Conservation (phyloP, 1,139 yeast genomes). For the Yamadazyma songkhlaensis region DNA sequence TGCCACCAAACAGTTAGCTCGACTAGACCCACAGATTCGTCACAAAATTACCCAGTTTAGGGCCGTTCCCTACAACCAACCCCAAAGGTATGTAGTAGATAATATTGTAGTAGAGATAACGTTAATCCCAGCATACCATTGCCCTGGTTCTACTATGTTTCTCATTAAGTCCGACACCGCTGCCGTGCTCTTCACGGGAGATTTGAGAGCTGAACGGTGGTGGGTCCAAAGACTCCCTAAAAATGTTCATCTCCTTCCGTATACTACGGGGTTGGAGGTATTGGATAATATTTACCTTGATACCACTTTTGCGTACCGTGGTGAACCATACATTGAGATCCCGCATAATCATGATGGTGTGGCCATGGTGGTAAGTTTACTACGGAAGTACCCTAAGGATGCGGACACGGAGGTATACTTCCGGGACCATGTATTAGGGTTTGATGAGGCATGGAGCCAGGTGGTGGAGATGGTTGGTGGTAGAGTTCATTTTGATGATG, state of each 20-base stretch:
- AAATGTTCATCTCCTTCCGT: constrained; percentile 45
- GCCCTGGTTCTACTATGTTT: constrained; percentile 63
- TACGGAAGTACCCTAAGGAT: constrained; percentile 42
- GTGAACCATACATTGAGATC: constrained; percentile 47
- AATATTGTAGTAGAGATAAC: constrained; percentile 19
- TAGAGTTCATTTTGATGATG: constrained; percentile 18
- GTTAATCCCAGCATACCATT: constrained; percentile 49
- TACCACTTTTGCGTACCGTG: constrained; percentile 52
- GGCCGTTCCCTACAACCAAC: constrained; percentile 19
- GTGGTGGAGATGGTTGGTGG: constrained; percentile 31
- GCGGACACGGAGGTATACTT: constrained; percentile 43
- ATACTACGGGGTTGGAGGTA: constrained; percentile 27
- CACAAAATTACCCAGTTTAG: constrained; percentile 11
- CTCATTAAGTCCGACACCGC: constrained; percentile 35
- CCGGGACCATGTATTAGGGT: constrained; percentile 46
- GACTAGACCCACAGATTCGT: constrained; percentile 18
- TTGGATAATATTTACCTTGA: constrained; percentile 54
- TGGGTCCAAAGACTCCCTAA: constrained; percentile 40
- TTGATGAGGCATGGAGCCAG: constrained; percentile 54
- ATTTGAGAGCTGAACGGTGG: constrained; percentile 57
- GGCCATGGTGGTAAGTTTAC: constrained; percentile 25
- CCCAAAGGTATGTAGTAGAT: constrained; percentile 18
- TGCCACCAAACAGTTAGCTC: constrained; percentile 39
- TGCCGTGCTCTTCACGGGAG: constrained; percentile 56
- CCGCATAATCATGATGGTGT: constrained; percentile 44